Conservation (phyloP, 2,329 filamentous ascomycete genomes). For the Fusarium secorum region DNA sequence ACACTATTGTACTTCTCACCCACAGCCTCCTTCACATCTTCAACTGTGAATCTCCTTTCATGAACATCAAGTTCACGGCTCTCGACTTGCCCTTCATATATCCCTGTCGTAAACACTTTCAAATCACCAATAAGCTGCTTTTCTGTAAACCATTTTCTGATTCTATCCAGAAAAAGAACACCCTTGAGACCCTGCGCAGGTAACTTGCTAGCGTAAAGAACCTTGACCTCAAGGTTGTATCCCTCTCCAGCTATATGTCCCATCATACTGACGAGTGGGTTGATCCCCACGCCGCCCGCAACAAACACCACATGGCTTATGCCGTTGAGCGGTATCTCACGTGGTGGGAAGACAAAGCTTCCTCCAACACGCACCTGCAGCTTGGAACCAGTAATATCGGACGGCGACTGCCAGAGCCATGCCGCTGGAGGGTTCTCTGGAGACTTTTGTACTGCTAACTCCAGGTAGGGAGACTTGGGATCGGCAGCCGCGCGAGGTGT, state of each 20-base stretch:
- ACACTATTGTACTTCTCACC: conserved; percentile 49
- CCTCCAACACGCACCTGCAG: conserved; percentile 79
- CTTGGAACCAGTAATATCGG: conserved; percentile 64
- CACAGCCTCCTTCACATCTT: conserved; percentile 54
- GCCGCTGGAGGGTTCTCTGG: conserved; percentile 75
- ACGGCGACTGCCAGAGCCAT: conserved; percentile 73
- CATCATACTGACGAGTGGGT: conserved; percentile 80
- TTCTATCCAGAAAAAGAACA: conserved; percentile 61
- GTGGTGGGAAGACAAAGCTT: conserved; percentile 80
- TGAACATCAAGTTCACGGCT: conserved; percentile 30
- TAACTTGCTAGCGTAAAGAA: conserved; percentile 68
- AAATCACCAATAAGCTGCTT: conserved; percentile 48
- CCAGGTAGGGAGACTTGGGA: conserved; percentile 61
- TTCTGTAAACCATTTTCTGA: conserved; percentile 52
- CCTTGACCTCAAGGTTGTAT: conserved; percentile 54
- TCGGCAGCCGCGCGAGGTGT: conserved; percentile 65
- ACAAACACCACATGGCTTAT: conserved; percentile 73
- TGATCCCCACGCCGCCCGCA: conserved; percentile 84
- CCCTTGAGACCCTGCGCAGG: conserved; percentile 41
- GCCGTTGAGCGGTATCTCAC: conserved; percentile 48
- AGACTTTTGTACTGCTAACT: conserved; percentile 80
- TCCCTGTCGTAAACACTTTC: conserved; percentile 57
- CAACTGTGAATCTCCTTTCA: conserved; percentile 52
- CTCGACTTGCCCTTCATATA: background rate
- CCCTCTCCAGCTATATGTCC: conserved; percentile 59